Conservation (phyloP, 2,329 filamentous ascomycete species). For the Hypocreales sp. region DNA sequence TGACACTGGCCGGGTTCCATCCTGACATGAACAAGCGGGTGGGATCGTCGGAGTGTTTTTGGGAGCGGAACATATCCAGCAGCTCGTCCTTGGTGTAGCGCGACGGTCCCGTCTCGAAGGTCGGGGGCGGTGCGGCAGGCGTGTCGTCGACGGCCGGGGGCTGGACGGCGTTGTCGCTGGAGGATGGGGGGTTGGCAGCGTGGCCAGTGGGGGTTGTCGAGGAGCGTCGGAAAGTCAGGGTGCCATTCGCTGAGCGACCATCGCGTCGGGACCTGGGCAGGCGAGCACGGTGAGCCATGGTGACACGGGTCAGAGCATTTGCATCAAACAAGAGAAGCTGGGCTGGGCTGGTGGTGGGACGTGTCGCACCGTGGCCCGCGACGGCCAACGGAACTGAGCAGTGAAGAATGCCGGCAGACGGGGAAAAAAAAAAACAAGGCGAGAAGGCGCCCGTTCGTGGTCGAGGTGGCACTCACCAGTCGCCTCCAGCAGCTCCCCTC, state of each 20-base stretch:
- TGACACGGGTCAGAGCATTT: background rate
- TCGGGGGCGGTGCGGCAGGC: conserved; percentile 15
- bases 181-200: conserved; percentile 19
- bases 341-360: too few species aligned
- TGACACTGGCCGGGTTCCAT: conserved; percentile 65
- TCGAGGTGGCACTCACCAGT: conserved; percentile 52
- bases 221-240: conserved; percentile 47
- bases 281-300: background rate
- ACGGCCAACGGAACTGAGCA: too few species aligned
- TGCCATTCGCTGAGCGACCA: conserved; percentile 43
- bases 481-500: conserved; percentile 42
- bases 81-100: conserved; percentile 71
- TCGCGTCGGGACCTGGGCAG: conserved; percentile 38
- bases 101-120: conserved; percentile 24
- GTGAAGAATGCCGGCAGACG: too few species aligned
- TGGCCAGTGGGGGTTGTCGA: conserved; percentile 39
- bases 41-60: conserved; percentile 34
- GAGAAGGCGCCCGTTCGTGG: too few species aligned
- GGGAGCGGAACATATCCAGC: conserved; percentile 51
- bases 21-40: conserved; percentile 54
- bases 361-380: too few species aligned
- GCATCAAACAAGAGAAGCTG: too few species aligned
- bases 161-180: conserved; percentile 24
- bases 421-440: too few species aligned
- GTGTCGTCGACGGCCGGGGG: conserved; percentile 18